A percentile compares a stretch with the other conserved stretches of the same genome.
phyloP scores from a whole-genome alignment of 495 filamentous ascomycete genomes.

The Friedmanniomyces simplex region DNA sequence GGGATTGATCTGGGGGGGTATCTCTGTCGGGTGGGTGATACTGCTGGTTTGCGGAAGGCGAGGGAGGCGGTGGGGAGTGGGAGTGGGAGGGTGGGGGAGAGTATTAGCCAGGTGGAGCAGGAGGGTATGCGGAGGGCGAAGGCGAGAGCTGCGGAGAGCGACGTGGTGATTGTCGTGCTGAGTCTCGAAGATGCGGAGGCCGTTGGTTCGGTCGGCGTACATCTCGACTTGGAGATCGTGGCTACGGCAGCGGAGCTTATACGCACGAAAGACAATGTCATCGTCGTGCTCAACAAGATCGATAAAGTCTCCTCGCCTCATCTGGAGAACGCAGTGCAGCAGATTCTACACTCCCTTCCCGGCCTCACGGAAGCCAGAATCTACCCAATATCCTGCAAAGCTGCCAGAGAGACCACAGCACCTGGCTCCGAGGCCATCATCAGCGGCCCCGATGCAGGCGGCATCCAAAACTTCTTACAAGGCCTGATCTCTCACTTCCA shows the following conservation, averaged over 20 bases:
- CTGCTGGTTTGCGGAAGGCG: constrained; percentile 62
- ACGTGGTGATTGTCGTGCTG: constrained; percentile 74
- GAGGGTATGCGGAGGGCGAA: constrained; percentile 87
- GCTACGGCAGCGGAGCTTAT: constrained; percentile 46
- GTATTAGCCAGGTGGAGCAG: constrained; percentile 54
- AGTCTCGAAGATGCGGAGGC: constrained; percentile 46
- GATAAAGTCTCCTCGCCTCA: constrained; percentile 35
- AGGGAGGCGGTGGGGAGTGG: constrained; percentile 1
- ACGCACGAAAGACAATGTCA: constrained; percentile 45
- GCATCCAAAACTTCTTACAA: constrained; percentile 57
- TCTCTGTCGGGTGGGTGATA: constrained; percentile 81
- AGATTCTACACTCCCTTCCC: constrained; percentile 25
- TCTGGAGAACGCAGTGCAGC: constrained; percentile 19
- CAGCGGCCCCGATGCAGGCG: constrained; percentile 43
- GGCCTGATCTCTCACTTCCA: constrained; percentile 58
- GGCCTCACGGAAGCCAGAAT: constrained; percentile 30
- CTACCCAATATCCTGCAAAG: constrained; percentile 62
- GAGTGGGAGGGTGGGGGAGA: background rate
- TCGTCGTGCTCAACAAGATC: constrained; percentile 76
- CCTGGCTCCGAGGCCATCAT: constrained; percentile 3
- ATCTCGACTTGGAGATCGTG: constrained; percentile 48
- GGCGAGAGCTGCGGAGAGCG: constrained; percentile 67
- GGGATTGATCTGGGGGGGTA: constrained; percentile 84
- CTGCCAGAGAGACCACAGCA: no score
- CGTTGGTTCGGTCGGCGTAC: constrained; percentile 28